Conservation (phyloP, 2,329 filamentous ascomycete genomes). For the Huntiella omanensis region DNA sequence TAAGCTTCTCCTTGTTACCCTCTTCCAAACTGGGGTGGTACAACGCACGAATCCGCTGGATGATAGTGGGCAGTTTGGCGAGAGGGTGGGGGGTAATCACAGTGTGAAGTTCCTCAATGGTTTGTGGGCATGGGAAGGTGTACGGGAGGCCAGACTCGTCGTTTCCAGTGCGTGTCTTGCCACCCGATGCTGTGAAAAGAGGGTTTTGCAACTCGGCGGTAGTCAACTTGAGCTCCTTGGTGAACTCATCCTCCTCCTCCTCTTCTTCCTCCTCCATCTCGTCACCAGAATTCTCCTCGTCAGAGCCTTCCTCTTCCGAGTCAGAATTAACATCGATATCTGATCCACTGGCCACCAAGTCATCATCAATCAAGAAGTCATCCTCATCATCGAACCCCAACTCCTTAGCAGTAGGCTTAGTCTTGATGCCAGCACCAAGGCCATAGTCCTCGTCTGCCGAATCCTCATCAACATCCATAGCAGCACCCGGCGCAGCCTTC, state of each 20-base stretch:
- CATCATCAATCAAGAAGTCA: constrained; percentile 78
- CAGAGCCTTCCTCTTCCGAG: constrained; percentile 19
- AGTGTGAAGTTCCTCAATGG: constrained; percentile 53
- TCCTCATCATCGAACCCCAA: constrained; percentile 81
- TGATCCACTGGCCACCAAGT: constrained; percentile 68
- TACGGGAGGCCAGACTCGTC: constrained; percentile 49
- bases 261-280: constrained; percentile 21
- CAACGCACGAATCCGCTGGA: constrained; percentile 81
- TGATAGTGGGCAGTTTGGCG: constrained; percentile 52
- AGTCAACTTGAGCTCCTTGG: constrained; percentile 41
- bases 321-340: constrained; percentile 41
- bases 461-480: constrained; percentile 2
- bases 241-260: constrained; percentile 50
- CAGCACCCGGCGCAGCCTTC: constrained; percentile 3
- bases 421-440: constrained; percentile 38
- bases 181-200: constrained; percentile 29
- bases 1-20: constrained; percentile 69
- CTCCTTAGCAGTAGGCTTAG: constrained; percentile 36
- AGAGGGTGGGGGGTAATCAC: constrained; percentile 42
- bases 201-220: constrained; percentile 36
- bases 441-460: constrained; percentile 36
- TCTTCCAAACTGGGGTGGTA: constrained; percentile 74
- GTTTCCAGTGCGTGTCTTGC: constrained; percentile 20
- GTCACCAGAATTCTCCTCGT: constrained; percentile 19
- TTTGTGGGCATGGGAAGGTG: constrained; percentile 71